phyloP scores from a whole-genome alignment of 208 protist genomes.

The Tritrichomonas musculus region DNA sequence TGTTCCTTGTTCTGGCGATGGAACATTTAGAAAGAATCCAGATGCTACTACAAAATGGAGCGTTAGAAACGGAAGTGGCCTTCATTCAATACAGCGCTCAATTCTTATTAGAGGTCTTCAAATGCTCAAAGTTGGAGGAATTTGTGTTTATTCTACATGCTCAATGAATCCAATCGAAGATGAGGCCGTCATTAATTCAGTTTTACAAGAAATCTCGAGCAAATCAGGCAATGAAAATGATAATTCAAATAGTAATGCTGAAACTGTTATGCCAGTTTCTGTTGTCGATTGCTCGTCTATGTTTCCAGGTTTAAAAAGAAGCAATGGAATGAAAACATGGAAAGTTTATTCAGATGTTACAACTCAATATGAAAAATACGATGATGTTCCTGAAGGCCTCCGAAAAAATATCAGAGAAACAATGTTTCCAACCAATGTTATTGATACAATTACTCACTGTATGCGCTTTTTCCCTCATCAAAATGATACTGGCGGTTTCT shows the following conservation, averaged over 20 bases:
- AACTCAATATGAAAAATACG: background rate
- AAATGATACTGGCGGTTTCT: conserved; percentile 64
- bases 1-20: conserved; percentile 57
- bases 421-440: conserved; percentile 45
- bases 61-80: background rate
- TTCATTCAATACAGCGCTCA: conserved; percentile 48
- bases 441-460: conserved; percentile 49
- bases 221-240: too few relatives aligned
- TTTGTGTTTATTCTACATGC: conserved; percentile 61
- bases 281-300: conserved; percentile 47
- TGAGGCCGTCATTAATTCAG: conserved; percentile 54
- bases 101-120: conserved; percentile 37
- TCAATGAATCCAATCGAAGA: conserved; percentile 59
- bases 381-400: background rate
- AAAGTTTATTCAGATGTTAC: conserved; percentile 33
- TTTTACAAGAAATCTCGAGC: conserved; percentile 38
- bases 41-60: conserved; percentile 50
- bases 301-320: conserved; percentile 41
- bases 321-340: conserved; percentile 52
- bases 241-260: background rate
- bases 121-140: conserved; percentile 44
- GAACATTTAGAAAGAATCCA: conserved; percentile 55
- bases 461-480: conserved; percentile 58
- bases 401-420: background rate
- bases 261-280: conserved; percentile 27